Evolutionary conservation across 2,329 filamentous ascomycete genomes (phyloP), one percentile per base, ranked within the genome.

Genomic region (Xylaria sp.): DNA sequence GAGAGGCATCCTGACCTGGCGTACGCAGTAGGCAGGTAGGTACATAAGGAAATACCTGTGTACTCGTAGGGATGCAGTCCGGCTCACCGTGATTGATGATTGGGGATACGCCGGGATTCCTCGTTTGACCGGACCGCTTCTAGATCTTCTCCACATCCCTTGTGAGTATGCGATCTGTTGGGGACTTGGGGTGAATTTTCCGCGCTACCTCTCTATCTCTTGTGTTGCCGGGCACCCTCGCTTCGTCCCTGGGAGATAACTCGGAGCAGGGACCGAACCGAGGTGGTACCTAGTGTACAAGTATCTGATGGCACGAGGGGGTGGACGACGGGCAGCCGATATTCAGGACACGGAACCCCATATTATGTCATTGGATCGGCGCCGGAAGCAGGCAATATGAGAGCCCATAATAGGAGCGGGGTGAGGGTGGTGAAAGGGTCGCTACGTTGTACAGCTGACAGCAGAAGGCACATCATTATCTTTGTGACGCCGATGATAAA

Each of bases 381-480:
- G 30, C 42, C 58, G 18, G 44, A 54, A 39, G 46, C 39, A 52
- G 23, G 53, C 44, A 37, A 35, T 51, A 35, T 46, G 44, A 30
- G 54, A 42, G 37, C 37, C 37, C 46, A 55, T 10, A 51, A 55
- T 10, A 51, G 52, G 49, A 59, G 52, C 58, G 50, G 55, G 58
- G 56, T 63, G 59, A 59, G 47, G 7, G 51, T 23, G 35, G 48
- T 49, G 54, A 46, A 57, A 47, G 56, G 47, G 53, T 57, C 37
- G 57, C 47, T 53, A 59, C 51, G 55, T 59, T 61, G 61, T 57
- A 63, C 59, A 63, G 61, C 59, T 16, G 16, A 44, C 59, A 63
- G 59, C 61, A 57, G 7, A 16, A 52, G 16, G 42, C 35, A 56
- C 23, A n/a, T 52, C 35, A 58, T 50, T 37, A 54, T 62, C 52